A percentile compares a stretch with the other conserved stretches of the same genome.
These are phyloP conservation scores for Boletus speciosus DNA, from an alignment of 768 basidiomycete genomes.

Conservation along the genomic window DNA sequence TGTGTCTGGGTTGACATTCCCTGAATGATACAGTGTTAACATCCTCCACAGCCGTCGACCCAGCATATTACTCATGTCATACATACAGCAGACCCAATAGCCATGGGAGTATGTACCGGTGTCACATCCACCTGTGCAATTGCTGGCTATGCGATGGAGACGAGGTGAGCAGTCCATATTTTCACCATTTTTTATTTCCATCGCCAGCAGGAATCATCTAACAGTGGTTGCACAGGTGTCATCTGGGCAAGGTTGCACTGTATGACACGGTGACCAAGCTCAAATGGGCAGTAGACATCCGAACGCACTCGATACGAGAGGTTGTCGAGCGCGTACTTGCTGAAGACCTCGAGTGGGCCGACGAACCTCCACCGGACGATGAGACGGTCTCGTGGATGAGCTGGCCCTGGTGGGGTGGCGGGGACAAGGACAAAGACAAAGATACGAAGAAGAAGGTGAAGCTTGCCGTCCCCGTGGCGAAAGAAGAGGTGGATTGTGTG, in stretches of 20 bases:
- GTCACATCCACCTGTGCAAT: slow-evolving; percentile 73
- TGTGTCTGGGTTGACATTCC: slow-evolving; percentile 33
- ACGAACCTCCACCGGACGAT: slow-evolving; percentile 16
- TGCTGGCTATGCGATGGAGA: slow-evolving; percentile 84
- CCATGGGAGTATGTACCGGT: slow-evolving; percentile 81
- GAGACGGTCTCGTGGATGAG: neutral
- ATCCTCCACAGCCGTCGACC: slow-evolving; percentile 50
- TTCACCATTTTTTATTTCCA: neutral
- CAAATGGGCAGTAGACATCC: slow-evolving; percentile 73
- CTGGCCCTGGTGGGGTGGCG: slow-evolving; percentile 32
- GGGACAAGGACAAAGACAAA: slow-evolving; percentile 28
- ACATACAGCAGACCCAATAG: slow-evolving; percentile 91
- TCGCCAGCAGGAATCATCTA: neutral
- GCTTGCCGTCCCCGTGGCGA: slow-evolving; percentile 43
- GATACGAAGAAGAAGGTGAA: slow-evolving; percentile 18
- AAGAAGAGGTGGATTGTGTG: slow-evolving; percentile 61
- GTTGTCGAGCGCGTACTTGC: slow-evolving; percentile 66
- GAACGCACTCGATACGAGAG: slow-evolving; percentile 68
- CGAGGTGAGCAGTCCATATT: slow-evolving; percentile 36
- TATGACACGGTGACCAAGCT: slow-evolving; percentile 85
- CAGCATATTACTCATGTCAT: slow-evolving; percentile 85
- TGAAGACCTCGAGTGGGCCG: slow-evolving; percentile 51
- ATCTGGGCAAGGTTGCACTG: slow-evolving; percentile 74
- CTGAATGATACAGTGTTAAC: neutral
- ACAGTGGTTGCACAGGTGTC: slow-evolving; percentile 52